Evolutionary conservation across 2,329 filamentous ascomycete genomes (phyloP).

Genomic region (Botryosphaeria dothidea): DNA sequence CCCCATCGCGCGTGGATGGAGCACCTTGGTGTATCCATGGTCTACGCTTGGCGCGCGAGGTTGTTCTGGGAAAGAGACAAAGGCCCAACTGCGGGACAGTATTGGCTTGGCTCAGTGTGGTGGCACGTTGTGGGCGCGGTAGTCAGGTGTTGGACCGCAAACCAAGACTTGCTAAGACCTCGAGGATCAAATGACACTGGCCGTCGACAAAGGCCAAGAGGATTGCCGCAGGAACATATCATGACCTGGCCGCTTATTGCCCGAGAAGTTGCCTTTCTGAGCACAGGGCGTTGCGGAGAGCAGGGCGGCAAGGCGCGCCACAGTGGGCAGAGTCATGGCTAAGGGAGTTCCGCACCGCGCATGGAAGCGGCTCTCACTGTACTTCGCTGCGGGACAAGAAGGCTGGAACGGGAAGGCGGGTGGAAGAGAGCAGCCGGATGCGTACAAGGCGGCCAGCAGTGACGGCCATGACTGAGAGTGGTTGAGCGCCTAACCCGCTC

Average conservation of each 20-base stretch:
- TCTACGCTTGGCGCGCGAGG: background rate
- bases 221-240: background rate
- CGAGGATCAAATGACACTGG: background rate
- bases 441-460: background rate
- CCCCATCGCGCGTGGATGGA: background rate
- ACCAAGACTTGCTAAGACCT: background rate
- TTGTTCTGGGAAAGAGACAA: constrained; percentile 4
- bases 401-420: background rate
- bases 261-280: background rate
- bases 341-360: background rate
- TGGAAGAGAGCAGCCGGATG: background rate
- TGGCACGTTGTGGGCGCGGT: background rate
- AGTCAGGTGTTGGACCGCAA: background rate
- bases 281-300: background rate
- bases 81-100: background rate
- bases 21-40: background rate
- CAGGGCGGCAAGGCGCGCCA: background rate
- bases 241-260: background rate
- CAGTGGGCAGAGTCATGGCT: background rate
- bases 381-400: background rate
- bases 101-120: constrained; percentile 1
- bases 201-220: background rate
- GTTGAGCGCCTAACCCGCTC: background rate
- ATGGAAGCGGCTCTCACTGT: background rate
- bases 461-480: background rate